Conservation (phyloP, 1,139 yeast species). For the Suhomyces anneliseae region DNA sequence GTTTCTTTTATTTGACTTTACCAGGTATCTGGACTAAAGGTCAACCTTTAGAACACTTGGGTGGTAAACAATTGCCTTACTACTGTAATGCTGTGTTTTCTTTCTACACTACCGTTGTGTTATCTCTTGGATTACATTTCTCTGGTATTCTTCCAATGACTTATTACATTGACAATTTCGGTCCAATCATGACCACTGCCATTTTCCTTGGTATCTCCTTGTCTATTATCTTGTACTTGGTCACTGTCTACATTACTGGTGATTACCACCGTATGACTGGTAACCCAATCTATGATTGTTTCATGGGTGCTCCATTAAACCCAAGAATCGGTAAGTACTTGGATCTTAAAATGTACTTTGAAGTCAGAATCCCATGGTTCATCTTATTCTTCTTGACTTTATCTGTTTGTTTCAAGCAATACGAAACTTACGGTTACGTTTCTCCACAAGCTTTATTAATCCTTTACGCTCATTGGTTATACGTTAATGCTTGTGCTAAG, state of each 20-base stretch:
- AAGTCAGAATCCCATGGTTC: slow-evolving; percentile 97
- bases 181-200: slow-evolving; percentile 90
- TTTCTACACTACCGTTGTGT: slow-evolving; percentile 64
- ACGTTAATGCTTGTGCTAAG: slow-evolving; percentile 95
- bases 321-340: slow-evolving; percentile 86
- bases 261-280: slow-evolving; percentile 92
- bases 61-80: slow-evolving; percentile 80
- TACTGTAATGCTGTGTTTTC: slow-evolving; percentile 90
- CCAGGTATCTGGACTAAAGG: slow-evolving; percentile 97
- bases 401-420: slow-evolving; percentile 75
- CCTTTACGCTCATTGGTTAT: slow-evolving; percentile 85
- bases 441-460: slow-evolving; percentile 75
- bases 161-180: slow-evolving; percentile 76
- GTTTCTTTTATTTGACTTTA: slow-evolving; percentile 72
- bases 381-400: slow-evolving; percentile 76
- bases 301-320: slow-evolving; percentile 96
- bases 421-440: slow-evolving; percentile 75
- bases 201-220: slow-evolving; percentile 73
- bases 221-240: slow-evolving; percentile 61
- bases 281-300: slow-evolving; percentile 82
- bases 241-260: slow-evolving; percentile 63
- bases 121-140: slow-evolving; percentile 64
- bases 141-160: slow-evolving; percentile 73
- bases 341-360: slow-evolving; percentile 95
- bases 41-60: slow-evolving; percentile 80